Base-by-base conservation (phyloP, 805 yeast genomes). In the Ogataea naganishii region DNA sequence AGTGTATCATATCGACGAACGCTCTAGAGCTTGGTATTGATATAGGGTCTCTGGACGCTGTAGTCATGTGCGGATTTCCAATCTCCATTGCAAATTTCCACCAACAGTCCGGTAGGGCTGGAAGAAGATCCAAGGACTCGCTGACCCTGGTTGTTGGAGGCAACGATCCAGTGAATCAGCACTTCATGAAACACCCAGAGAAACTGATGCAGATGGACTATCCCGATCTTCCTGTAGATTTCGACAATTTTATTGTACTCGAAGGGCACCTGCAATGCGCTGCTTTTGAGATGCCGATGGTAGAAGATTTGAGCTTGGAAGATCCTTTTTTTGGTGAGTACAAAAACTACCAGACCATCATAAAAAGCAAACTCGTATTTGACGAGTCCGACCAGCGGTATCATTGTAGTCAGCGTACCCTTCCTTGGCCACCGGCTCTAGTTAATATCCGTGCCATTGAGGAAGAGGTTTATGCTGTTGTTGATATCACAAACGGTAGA, bases 91-190 rank as follows among this genome's bases (percentile, higher is more conserved):
- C 94, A 29, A 85, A 85, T 37, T 72, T 92, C 48, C 84, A 88
- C 43, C 99, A 92, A 55, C 98, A 92, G 48, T 80, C 92, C 60
- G 99, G 99, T 21, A 68, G 99, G 47, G 97, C 96, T 0, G 99
- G 99, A 12, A 66, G 99, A 51, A 74, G 95, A 40, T 72, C 69
- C 30, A 70, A 71, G 31, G 96, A 92, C 27, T 84, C 96, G 4
- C 56, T 92, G 47, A 89, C 96, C 0, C 58, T 92, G 4, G 74
- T 81, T 31, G 83, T 92, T 9, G 92, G 88, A 1, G 80, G 92
- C 21, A 72, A 75, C 16, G 75, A 78, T 11, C 95, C 96, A 0
- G 73, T 85, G 2, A 95, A 89, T 53, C 94, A 85, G 44, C 77
- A 80, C 48, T 89, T 80, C 48, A 74, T 83, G 57, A 64, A 66